Base-by-base conservation (phyloP, 306 rosid species). In the Lathyrus tuberosus region DNA sequence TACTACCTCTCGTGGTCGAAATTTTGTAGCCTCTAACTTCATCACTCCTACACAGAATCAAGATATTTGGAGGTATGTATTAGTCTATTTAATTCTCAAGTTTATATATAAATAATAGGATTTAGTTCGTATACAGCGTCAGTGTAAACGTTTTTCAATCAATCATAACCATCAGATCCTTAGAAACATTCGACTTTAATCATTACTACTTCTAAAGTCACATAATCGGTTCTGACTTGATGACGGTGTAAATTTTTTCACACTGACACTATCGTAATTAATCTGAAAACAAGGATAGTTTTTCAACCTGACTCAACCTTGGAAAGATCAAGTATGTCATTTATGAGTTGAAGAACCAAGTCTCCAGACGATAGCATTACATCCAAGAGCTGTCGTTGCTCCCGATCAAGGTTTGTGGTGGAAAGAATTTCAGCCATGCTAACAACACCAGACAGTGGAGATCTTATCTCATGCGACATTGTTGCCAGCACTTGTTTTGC, bases 401-500 rank as follows among this genome's bases (percentile, higher is more conserved):
- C 98, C 40, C 57, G 70, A 52, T 93, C 96, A 42, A 93, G 96
- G 76, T 78, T 93, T 17, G 98, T 85, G 73, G 86, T 85, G 73
- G 93, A 77, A 64, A 93, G 96, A 78, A 93, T 84, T 81, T 93
- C 96, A 69, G 96, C 91, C 91, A 93, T 93, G 87, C 97, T 84
- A 57, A 93, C 96, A 60, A 93, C 97, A 31, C 98, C 98, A 38
- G 97, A 84, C 5, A 93, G 79, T 22, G 97, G 98, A 26, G 97
- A 93, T 73, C 98, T 82, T 62, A 93, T 93, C 84, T 93, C 98
- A 73, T 93, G 98, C 51, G 98, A 90, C 98, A 93, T 93, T 52
- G 98, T 93, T 70, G 98, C 98, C 66, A 93, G 78, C 91, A 93
- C 86, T 83, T 93, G 98, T 79, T 93, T 93, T 46, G 98, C 98